Evolutionary conservation across 2,329 filamentous ascomycete species (phyloP).

Genomic region (Diaporthe nobilis): DNA sequence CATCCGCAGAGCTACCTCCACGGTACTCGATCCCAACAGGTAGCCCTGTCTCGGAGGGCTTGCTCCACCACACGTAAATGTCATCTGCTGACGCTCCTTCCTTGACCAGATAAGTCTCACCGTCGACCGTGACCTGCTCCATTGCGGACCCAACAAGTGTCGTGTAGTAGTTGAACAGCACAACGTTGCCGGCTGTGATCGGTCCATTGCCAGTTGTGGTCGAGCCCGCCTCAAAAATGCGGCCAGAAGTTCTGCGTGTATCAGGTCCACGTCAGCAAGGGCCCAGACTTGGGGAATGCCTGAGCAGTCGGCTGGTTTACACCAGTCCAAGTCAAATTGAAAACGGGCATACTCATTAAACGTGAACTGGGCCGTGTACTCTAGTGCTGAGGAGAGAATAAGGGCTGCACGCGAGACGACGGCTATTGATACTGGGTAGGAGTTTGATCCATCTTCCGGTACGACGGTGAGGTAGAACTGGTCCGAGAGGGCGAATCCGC

Average conservation of each 20-base stretch:
- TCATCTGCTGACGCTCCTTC: slow-evolving; percentile 2
- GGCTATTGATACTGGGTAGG: slow-evolving; percentile 24
- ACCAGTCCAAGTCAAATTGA: not conserved
- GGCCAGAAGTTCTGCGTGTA: slow-evolving; percentile 8
- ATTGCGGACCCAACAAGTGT: not conserved
- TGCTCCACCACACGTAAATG: slow-evolving; percentile 21
- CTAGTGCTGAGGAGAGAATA: slow-evolving; percentile 29
- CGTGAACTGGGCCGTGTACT: slow-evolving; percentile 12
- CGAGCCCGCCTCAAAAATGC: slow-evolving; percentile 17
- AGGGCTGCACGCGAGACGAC: slow-evolving; percentile 23
- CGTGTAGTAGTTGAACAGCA: slow-evolving; percentile 25
- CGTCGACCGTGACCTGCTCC: slow-evolving; percentile 4
- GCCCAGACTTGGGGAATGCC: too few relatives aligned
- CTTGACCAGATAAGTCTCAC: slow-evolving; percentile 3
- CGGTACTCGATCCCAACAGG: not conserved
- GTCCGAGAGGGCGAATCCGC: not conserved
- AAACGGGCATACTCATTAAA: not conserved
- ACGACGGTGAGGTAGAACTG: slow-evolving; percentile 22
- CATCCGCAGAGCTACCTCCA: not conserved
- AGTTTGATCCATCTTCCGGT: slow-evolving; percentile 6
- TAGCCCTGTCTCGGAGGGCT: slow-evolving; percentile 2
- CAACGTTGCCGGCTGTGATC: slow-evolving; percentile 11
- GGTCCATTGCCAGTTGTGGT: slow-evolving; percentile 21
- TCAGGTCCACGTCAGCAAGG: not conserved
- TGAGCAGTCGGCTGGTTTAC: not conserved